Evolutionary conservation across 2,329 filamentous ascomycete genomes (phyloP).

Genomic region (Amauroascus verrucosus): DNA sequence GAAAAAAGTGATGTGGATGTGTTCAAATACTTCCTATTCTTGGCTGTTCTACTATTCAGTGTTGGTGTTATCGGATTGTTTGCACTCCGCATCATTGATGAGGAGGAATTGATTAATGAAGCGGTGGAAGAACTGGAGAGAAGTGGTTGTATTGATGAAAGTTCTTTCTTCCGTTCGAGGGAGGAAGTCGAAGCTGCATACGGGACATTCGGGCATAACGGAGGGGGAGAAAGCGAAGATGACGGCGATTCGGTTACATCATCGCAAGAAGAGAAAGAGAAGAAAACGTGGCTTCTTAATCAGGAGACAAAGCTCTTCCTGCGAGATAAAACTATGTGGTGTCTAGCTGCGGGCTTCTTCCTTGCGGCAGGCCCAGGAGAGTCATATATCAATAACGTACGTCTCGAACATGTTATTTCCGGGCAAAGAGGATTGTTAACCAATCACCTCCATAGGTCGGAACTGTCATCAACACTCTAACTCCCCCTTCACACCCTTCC

Average conservation of each 20-base stretch:
- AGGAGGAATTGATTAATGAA: constrained; percentile 67
- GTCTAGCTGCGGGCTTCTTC: constrained; percentile 80
- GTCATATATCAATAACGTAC: constrained; percentile 84
- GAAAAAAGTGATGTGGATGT: constrained; percentile 55
- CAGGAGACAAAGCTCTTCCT: constrained; percentile 81
- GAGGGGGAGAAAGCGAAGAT: constrained; percentile 28
- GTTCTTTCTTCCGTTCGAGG: constrained; percentile 57
- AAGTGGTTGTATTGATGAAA: constrained; percentile 68
- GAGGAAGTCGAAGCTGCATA: constrained; percentile 36
- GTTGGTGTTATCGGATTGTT: constrained; percentile 67
- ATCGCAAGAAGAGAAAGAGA: constrained; percentile 50
- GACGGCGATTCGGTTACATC: constrained; percentile 15
- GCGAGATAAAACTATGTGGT: constrained; percentile 89
- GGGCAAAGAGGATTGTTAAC: background rate
- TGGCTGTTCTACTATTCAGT: constrained; percentile 58
- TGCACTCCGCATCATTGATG: constrained; percentile 59
- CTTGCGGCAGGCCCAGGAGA: constrained; percentile 92
- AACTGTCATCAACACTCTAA: constrained; percentile 80
- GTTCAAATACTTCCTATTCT: constrained; percentile 77
- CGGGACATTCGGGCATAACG: constrained; percentile 38
- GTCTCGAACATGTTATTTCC: constrained; percentile 10
- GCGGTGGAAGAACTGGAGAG: constrained; percentile 84
- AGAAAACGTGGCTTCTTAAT: constrained; percentile 86
- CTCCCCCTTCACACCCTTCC: constrained; percentile 49
- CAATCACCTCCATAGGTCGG: constrained; percentile 46